Percentiles rank a stretch among this genome's conserved stretches.
Conservation (phyloP, 2,329 filamentous ascomycete genomes). For the Thermomyces lanuginosus region DNA sequence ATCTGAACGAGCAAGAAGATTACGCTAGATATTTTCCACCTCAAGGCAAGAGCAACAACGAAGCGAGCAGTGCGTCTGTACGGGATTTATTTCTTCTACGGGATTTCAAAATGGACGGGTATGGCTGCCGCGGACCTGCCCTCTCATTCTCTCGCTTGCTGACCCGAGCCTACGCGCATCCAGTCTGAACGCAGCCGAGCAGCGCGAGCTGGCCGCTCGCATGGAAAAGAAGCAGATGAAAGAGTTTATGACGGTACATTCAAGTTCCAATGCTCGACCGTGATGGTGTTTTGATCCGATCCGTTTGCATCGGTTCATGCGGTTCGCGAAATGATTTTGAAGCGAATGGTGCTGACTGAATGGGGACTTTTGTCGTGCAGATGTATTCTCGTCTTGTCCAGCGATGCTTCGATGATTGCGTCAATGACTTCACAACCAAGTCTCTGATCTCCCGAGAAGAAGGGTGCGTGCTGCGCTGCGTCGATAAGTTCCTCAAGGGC, state of each 20-base stretch:
- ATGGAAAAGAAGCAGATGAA: constrained; percentile 98
- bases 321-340: too few species aligned
- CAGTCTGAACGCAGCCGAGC: constrained; percentile 61
- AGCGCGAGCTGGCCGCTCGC: constrained; percentile 81
- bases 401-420: constrained; percentile 83
- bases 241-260: constrained; percentile 80
- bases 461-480: constrained; percentile 83
- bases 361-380: constrained; percentile 20
- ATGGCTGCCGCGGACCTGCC: too few species aligned
- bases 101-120: constrained; percentile 7
- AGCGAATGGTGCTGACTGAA: background rate
- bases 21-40: too few species aligned
- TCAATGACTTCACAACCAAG: constrained; percentile 98
- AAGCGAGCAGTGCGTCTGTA: too few species aligned
- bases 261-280: background rate
- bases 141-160: too few species aligned
- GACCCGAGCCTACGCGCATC: constrained; percentile 1
- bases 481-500: constrained; percentile 88
- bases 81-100: too few species aligned
- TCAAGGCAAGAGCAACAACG: too few species aligned
- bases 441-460: constrained; percentile 75
- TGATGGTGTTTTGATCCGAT: background rate
- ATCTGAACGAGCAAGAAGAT: too few species aligned
- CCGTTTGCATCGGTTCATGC: too few species aligned
- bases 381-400: constrained; percentile 47